Conservation (phyloP, 139 green algal genomes). For the Chlorella sorokiniana region DNA sequence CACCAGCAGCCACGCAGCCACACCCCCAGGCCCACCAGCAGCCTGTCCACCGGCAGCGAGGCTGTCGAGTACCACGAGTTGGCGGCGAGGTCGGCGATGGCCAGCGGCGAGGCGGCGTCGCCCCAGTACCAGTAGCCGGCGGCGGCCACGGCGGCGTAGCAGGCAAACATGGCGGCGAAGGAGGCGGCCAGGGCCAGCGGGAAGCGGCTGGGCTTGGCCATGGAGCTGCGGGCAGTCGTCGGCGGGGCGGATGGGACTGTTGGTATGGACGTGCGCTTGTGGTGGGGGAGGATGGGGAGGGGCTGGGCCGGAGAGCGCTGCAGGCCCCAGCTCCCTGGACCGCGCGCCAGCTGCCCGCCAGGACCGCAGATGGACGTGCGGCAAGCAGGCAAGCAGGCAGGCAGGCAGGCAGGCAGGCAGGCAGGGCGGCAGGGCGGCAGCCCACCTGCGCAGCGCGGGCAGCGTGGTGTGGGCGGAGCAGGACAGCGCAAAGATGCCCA, state of each 20-base stretch:
- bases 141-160: constrained; percentile 48
- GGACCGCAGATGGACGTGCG: background rate
- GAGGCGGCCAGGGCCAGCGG: constrained; percentile 35
- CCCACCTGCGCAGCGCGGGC: constrained; percentile 48
- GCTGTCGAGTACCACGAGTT: constrained; percentile 31
- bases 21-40: constrained; percentile 47
- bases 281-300: too few relatives aligned
- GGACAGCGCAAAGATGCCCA: constrained; percentile 64
- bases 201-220: constrained; percentile 46
- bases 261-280: background rate
- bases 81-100: constrained; percentile 49
- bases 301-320: background rate
- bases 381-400: background rate
- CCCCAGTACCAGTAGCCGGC: constrained; percentile 60
- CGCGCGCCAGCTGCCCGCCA: too few relatives aligned
- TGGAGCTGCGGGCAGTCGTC: constrained; percentile 16
- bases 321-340: background rate
- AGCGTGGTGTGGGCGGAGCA: constrained; percentile 60
- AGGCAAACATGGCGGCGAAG: constrained; percentile 48
- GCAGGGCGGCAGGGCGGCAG: background rate
- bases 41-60: constrained; percentile 56
- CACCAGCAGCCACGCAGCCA: constrained; percentile 12
- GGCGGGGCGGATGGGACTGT: background rate
- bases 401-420: too few relatives aligned
- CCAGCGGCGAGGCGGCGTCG: constrained; percentile 29